A percentile compares a stretch with the other conserved stretches of the same genome.
phyloP scores from a whole-genome alignment of 1,284 basidiomycete genomes.

The Lignosus rhinocerotis region DNA sequence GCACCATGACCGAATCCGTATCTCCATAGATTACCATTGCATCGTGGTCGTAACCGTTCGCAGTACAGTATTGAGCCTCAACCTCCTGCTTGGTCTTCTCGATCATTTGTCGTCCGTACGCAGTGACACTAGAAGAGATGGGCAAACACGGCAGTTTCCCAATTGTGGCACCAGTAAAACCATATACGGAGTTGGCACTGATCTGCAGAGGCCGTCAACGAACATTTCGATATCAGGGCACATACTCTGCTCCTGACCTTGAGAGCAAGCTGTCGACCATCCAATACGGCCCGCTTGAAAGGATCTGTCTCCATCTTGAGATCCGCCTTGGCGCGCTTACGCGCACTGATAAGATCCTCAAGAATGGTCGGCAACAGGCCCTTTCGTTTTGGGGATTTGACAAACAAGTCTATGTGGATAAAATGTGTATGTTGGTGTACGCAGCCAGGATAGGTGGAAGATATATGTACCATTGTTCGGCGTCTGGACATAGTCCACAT shows the following conservation, averaged over 20 bases:
- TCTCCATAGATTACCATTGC: conserved; percentile 96
- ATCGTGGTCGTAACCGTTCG: conserved; percentile 84
- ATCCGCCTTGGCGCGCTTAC: conserved; percentile 92
- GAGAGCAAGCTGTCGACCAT: conserved; percentile 91
- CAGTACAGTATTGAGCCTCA: conserved; percentile 82
- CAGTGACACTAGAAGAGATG: conserved; percentile 91
- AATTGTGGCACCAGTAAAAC: conserved; percentile 94
- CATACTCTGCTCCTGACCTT: conserved; percentile 54
- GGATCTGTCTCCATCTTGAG: conserved; percentile 94
- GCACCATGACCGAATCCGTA: conserved; percentile 97
- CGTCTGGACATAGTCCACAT: conserved; percentile 87
- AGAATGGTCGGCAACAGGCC: conserved; percentile 89
- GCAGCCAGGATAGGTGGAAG: background rate
- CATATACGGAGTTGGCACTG: conserved; percentile 96
- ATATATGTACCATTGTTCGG: conserved; percentile 82
- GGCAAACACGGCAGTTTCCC: conserved; percentile 92
- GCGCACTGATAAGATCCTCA: conserved; percentile 87
- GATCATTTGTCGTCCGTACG: conserved; percentile 97
- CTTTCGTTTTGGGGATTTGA: conserved; percentile 71
- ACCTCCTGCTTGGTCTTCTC: conserved; percentile 93
- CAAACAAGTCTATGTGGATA: conserved; percentile 74
- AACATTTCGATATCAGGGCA: background rate
- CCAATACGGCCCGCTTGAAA: conserved; percentile 91
- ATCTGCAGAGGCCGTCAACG: conserved; percentile 52
- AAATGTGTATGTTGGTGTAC: background rate